A percentile compares a stretch with the other conserved stretches of the same genome.
These are phyloP conservation scores for Phaeosphaeria sp. DNA, from an alignment of 2,329 filamentous ascomycete species.

Conservation along the genomic window DNA sequence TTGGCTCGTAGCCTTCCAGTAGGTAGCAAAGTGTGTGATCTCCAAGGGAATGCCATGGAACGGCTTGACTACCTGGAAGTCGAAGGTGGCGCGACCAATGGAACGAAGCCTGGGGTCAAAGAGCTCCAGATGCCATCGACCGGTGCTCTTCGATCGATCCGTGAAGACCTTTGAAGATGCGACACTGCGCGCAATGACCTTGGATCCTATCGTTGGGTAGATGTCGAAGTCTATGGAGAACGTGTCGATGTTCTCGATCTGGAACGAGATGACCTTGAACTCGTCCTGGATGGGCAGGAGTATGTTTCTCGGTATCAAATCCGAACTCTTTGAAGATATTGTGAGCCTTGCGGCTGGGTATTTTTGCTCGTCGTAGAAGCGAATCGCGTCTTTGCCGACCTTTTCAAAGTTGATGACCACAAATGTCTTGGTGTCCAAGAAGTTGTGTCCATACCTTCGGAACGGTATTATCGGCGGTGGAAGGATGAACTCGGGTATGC, in stretches of 20 bases:
- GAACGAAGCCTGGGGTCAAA: constrained; percentile 91
- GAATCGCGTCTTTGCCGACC: constrained; percentile 73
- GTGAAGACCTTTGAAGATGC: constrained; percentile 88
- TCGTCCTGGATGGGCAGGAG: constrained; percentile 96
- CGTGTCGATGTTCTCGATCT: constrained; percentile 89
- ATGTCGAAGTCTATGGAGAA: constrained; percentile 98
- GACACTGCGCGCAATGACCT: constrained; percentile 95
- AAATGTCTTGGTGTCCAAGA: constrained; percentile 96
- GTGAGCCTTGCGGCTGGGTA: constrained; percentile 94
- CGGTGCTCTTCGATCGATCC: constrained; percentile 75
- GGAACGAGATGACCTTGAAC: constrained; percentile 90
- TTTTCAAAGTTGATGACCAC: constrained; percentile 91
- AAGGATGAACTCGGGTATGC: constrained; percentile 88
- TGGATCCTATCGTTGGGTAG: constrained; percentile 95
- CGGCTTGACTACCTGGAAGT: constrained; percentile 94
- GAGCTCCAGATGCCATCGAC: constrained; percentile 82
- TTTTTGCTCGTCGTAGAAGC: constrained; percentile 97
- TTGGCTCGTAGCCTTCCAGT: constrained; percentile 98
- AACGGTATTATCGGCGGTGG: constrained; percentile 96
- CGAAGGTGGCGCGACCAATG: constrained; percentile 93
- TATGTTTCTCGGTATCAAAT: constrained; percentile 95
- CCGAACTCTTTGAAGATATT: constrained; percentile 94
- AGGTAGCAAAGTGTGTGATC: constrained; percentile 97
- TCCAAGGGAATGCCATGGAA: constrained; percentile 92
- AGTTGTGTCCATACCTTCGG: constrained; percentile 95